Base-by-base conservation (phyloP, 2,329 filamentous ascomycete species). In the Fusarium irregulare region DNA sequence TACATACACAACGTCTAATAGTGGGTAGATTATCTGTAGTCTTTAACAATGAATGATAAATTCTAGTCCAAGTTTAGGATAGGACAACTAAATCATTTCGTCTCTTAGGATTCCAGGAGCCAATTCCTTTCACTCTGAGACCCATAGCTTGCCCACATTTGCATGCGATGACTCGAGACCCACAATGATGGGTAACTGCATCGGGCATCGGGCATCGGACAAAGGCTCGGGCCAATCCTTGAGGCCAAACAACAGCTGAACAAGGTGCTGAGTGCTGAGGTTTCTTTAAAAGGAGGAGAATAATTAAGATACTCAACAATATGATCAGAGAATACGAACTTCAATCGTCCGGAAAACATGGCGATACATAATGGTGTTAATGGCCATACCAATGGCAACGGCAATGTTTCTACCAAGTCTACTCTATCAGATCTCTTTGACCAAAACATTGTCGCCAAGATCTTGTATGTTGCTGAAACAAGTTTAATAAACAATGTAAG, bases 401-500 rank as follows among this genome's bases (percentile, higher is more conserved):
- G 44, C 7, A 48, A 42, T 23, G 12, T 30, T 4, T 42, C 48
- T 27, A n/a, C 40, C 2, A 53, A 56, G 11, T n/a, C 28, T 4
- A 32, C 32, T 9, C 10, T 70, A 8, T 45, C 46, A 0, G 67
- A 71, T 5, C 30, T 73, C 8, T 73, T 64, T n/a, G 69, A 74
- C 9, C 64, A 73, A 2, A 73, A 73, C 1, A 56, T 73, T 21
- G 68, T 67, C 1, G 71, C 71, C 18, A 73, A 73, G 18, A 58
- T 73, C 3, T 49, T 73, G 4, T 37, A 68, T 6, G 56, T 59
- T 14, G 71, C 63, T 2, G 68, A 66, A 2, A 64, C 45, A n/a
- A 55, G 63, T 0, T 23, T 73, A 1, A 16, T 59, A 5, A 50
- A 71, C 8, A 73, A 73, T 5, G 71, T 73, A n/a, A 45, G 58